Conservation (phyloP, 176 grass and related monocot genomes). For the Dendrocalamus sinicus region DNA sequence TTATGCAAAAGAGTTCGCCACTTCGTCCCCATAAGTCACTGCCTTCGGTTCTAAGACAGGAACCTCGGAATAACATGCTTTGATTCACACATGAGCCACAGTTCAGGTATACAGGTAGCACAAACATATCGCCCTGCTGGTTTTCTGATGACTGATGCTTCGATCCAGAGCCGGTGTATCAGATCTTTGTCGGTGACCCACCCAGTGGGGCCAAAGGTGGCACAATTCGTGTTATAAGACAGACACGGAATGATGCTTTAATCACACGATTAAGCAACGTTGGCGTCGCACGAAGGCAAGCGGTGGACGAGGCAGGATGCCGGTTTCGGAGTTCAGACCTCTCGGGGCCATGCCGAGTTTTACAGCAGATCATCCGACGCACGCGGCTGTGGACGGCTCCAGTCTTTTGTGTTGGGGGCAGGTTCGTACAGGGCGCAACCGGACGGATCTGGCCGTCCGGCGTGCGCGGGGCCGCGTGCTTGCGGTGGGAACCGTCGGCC, state of each 20-base stretch:
- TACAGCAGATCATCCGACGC: not conserved
- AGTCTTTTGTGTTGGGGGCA: too few relatives aligned
- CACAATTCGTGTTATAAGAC: too few relatives aligned
- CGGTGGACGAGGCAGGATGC: not conserved
- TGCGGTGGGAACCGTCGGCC: too few relatives aligned
- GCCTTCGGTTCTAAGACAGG: conserved; percentile 28
- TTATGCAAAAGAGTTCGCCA: not conserved
- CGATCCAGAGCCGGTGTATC: not conserved
- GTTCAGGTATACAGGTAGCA: not conserved
- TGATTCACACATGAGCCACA: not conserved
- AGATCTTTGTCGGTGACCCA: too few relatives aligned
- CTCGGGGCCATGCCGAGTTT: not conserved
- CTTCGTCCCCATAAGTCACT: not conserved
- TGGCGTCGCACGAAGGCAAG: not conserved
- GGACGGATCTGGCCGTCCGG: too few relatives aligned
- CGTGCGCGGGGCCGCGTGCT: too few relatives aligned
- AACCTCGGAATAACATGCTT: not conserved
- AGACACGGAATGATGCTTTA: not conserved
- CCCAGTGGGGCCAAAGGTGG: not conserved
- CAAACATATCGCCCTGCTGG: not conserved
- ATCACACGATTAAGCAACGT: not conserved
- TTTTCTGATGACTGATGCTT: not conserved
- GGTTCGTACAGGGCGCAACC: too few relatives aligned
- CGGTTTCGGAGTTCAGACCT: not conserved
- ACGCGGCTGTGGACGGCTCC: not conserved